Evolutionary conservation across 2,329 filamentous ascomycete genomes (phyloP).

Genomic region (Fonsecaea nubica): DNA sequence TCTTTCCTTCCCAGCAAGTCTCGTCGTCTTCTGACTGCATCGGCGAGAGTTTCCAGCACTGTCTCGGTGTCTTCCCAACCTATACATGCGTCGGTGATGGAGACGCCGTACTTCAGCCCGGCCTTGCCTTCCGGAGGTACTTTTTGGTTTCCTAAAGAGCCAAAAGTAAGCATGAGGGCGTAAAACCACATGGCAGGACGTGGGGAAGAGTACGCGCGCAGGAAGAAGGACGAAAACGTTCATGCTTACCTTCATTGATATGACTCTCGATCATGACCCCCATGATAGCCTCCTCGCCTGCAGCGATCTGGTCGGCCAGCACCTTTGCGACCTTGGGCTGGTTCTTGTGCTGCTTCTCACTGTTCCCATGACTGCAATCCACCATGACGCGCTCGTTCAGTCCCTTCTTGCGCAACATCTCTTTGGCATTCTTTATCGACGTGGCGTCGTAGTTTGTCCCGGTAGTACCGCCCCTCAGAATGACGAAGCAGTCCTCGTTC

Average conservation of each 20-base stretch:
- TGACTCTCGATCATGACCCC: constrained; percentile 99
- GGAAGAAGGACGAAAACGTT: neutral
- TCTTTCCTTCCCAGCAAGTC: constrained; percentile 47
- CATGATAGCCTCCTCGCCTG: constrained; percentile 85
- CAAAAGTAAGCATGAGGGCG: neutral
- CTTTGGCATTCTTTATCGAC: constrained; percentile 78
- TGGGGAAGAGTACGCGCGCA: neutral
- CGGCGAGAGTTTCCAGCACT: constrained; percentile 78
- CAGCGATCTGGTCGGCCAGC: constrained; percentile 82
- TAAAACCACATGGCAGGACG: neutral
- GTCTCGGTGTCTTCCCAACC: constrained; percentile 87
- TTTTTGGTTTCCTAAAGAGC: constrained; percentile 45
- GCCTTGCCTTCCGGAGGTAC: constrained; percentile 43
- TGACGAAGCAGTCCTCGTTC: constrained; percentile 97
- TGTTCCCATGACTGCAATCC: constrained; percentile 98
- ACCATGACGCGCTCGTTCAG: constrained; percentile 93
- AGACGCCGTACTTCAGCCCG: constrained; percentile 45
- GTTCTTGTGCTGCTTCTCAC: constrained; percentile 95
- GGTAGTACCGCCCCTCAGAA: constrained; percentile 86
- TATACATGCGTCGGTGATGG: constrained; percentile 68
- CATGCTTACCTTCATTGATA: constrained; percentile 87
- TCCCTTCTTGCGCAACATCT: constrained; percentile 79
- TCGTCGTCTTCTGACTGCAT: constrained; percentile 77
- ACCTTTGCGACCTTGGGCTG: constrained; percentile 89
- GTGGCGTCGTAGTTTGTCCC: constrained; percentile 93